These are phyloP conservation scores for Sungouiozyma intestinalis DNA, from an alignment of 805 yeast species.

Conservation along the genomic window DNA sequence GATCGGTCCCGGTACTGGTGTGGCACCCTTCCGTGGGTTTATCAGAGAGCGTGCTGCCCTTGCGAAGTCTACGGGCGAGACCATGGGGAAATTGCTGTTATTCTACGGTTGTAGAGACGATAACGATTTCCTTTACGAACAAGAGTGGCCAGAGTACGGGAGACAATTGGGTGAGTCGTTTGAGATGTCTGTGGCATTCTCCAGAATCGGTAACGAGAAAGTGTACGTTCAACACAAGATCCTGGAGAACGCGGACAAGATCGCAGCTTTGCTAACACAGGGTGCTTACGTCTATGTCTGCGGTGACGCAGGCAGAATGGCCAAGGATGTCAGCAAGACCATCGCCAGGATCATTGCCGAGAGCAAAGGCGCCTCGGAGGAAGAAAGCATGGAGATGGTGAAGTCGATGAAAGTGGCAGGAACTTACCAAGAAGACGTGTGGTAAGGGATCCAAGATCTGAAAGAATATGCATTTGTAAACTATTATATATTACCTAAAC, in stretches of 20 bases:
- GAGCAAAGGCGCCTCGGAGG: constrained; percentile 52
- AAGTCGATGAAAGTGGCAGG: constrained; percentile 74
- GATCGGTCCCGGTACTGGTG: constrained; percentile 98
- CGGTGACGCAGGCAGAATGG: constrained; percentile 96
- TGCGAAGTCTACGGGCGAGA: constrained; percentile 29
- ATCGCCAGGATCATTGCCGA: constrained; percentile 51
- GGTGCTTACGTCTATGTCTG: constrained; percentile 93
- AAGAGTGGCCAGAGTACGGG: constrained; percentile 79
- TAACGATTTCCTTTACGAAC: constrained; percentile 79
- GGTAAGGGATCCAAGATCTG: constrained; percentile 45
- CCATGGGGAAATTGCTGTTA: constrained; percentile 60
- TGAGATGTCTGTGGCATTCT: constrained; percentile 74
- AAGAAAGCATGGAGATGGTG: constrained; percentile 64
- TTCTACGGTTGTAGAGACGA: constrained; percentile 83
- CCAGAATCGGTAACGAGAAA: constrained; percentile 51
- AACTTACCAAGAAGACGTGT: constrained; percentile 93
- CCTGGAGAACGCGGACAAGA: constrained; percentile 36
- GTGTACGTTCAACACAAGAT: constrained; percentile 83
- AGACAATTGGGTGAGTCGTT: constrained; percentile 49
- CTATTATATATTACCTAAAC: neutral
- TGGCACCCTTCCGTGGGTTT: constrained; percentile 96
- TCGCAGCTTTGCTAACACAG: constrained; percentile 38
- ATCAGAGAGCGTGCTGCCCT: constrained; percentile 72
- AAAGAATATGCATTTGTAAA: neutral
- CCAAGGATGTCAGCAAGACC: constrained; percentile 77